Base-by-base conservation (phyloP, 208 protist species). In the Jaenimonas drosophilae region DNA sequence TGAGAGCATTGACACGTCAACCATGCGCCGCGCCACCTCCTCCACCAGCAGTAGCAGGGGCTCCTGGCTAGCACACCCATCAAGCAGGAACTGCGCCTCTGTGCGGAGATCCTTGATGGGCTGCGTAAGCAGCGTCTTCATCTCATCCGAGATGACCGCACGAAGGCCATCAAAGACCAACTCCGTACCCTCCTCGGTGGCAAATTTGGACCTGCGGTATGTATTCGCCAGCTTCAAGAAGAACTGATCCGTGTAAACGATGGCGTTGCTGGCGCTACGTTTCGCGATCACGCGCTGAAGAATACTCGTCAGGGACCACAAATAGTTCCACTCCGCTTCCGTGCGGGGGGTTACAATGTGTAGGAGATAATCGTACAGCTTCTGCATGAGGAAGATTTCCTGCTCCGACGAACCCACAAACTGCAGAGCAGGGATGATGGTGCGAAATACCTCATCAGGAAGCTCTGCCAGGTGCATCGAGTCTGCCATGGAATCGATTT, bases 191-290 rank as follows among this genome's bases (percentile, higher is more conserved):
- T 49, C 59, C 21, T 4, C 12, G 21, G 42, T 46, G 3, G 31
- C 55, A 36, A 52, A 48, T 23, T 50, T 36, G 33, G 3, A n/a
- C 31, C 14, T 29, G 2, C 50, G 30, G 34, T 78, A 75, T 46
- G 49, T 23, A 11, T 74, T 54, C 1, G 69, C 66, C 3, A 90
- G 59, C 2, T 76, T 39, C 20, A 86, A 44, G 32, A 88, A 88
- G 50, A 88, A 91, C 2, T 56, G 25, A 34, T 91, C 83, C 0
- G 77, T 88, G 59, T 80, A 91, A 23, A 55, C n/a, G 2, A 76
- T 44, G 2, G 32, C 29, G 58, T 62, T 57, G 29, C 74, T 59
- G 9, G 28, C 9, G 43, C 47, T 49, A 9, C 68, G 71, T 31
- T 63, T 54, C 0, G 64, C 52, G 0, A 91, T 49, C 30, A 59